Percentiles rank a stretch among this genome's conserved stretches.
phyloP scores from a whole-genome alignment of 441 rosid genomes.

The Flueggea neowawraea region DNA sequence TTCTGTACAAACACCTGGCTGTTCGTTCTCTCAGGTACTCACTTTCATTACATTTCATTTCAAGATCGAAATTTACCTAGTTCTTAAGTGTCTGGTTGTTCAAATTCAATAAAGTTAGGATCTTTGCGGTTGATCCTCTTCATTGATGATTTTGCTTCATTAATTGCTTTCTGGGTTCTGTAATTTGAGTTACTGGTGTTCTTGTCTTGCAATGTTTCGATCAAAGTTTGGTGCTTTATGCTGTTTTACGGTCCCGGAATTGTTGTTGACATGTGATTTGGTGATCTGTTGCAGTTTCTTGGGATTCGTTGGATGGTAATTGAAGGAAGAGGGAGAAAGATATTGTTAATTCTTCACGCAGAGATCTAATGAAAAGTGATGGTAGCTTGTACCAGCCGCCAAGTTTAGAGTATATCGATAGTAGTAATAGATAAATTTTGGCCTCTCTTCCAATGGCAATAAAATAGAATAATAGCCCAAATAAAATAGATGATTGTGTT shows the following conservation, averaged over 20 bases:
- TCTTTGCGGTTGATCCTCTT: not conserved
- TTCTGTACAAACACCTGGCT: slow-evolving; percentile 40
- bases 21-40: slow-evolving; percentile 51
- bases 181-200: not conserved
- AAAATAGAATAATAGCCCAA: no score
- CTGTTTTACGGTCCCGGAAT: not conserved
- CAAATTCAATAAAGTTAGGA: not conserved
- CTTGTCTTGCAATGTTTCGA: no score
- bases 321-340: not conserved
- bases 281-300: slow-evolving; percentile 40
- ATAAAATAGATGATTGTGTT: no score
- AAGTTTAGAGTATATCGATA: slow-evolving; percentile 5
- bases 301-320: slow-evolving; percentile 59
- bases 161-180: not conserved
- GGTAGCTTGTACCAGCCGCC: slow-evolving; percentile 7
- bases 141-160: not conserved
- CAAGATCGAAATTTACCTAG: not conserved
- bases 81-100: not conserved
- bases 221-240: not conserved
- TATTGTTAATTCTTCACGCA: slow-evolving; percentile 7
- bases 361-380: not conserved
- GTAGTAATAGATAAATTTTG: not conserved
- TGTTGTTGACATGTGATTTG: not conserved
- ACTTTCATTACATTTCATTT: not conserved
- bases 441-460: not conserved